Evolutionary conservation across 371 early-diverging fungal species (phyloP).

Genomic region (Cokeromyces recurvatus): DNA sequence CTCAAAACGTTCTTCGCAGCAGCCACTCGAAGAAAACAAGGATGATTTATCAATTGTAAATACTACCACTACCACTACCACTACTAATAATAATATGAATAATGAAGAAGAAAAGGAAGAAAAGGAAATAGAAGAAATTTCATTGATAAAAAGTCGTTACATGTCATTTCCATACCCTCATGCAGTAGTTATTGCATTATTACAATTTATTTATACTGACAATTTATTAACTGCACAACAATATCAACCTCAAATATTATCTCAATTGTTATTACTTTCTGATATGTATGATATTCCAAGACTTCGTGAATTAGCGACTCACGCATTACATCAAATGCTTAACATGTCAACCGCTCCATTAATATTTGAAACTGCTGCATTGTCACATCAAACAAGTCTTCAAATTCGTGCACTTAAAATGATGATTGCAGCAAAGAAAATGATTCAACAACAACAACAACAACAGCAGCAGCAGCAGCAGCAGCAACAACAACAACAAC

Average conservation of each 20-base stretch:
- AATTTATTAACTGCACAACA: conserved; percentile 54
- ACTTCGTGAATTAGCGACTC: conserved; percentile 48
- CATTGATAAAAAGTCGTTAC: conserved; percentile 12
- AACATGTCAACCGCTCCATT: conserved; percentile 55
- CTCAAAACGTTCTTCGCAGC: neutral
- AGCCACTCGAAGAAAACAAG: conserved; percentile 6
- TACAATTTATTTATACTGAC: conserved; percentile 66
- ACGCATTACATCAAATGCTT: conserved; percentile 55
- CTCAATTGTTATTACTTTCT: conserved; percentile 52
- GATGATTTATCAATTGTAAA: neutral
- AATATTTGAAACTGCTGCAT: conserved; percentile 51
- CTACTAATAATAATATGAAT: neutral
- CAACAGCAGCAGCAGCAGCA: conserved; percentile 15
- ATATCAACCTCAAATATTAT: conserved; percentile 47
- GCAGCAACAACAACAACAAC: conserved; percentile 10
- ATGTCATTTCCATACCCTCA: conserved; percentile 53
- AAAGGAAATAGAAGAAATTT: neutral
- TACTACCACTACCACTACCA: neutral
- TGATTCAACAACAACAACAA: conserved; percentile 30
- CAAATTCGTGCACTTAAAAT: conserved; percentile 52
- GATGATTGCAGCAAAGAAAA: conserved; percentile 41
- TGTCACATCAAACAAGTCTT: conserved; percentile 44
- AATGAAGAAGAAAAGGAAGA: neutral
- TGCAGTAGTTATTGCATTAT: conserved; percentile 52
- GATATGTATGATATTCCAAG: conserved; percentile 50